Percentiles rank a stretch among this genome's conserved stretches.
These are phyloP conservation scores for Mucor sp. DNA, from an alignment of 371 early-diverging fungal species.

Conservation along the genomic window DNA sequence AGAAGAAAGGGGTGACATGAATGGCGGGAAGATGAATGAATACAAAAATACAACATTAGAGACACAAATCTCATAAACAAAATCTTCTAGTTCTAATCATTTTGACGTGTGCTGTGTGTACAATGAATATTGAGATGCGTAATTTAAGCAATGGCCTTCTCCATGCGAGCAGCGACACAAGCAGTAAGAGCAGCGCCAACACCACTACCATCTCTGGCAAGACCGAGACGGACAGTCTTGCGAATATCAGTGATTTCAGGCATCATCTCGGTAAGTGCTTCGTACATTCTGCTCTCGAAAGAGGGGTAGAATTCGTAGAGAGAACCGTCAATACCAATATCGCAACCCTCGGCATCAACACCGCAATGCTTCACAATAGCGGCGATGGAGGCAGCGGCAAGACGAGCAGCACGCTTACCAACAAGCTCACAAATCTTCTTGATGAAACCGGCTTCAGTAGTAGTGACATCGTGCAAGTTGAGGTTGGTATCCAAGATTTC, in stretches of 20 bases:
- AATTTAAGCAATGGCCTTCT: not conserved
- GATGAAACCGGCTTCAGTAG: slow-evolving; percentile 80
- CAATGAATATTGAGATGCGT: not conserved
- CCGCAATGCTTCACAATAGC: slow-evolving; percentile 76
- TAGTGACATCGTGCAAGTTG: slow-evolving; percentile 63
- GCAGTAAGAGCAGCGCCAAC: slow-evolving; percentile 56
- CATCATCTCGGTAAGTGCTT: slow-evolving; percentile 61
- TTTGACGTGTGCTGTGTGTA: not conserved
- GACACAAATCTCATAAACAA: not conserved
- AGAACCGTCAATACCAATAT: slow-evolving; percentile 94
- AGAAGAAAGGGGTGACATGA: not conserved
- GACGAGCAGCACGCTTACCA: slow-evolving; percentile 86
- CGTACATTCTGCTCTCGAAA: slow-evolving; percentile 80
- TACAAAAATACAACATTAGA: slow-evolving; percentile 4
- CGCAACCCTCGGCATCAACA: slow-evolving; percentile 55
- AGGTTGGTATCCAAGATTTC: slow-evolving; percentile 81
- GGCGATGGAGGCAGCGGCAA: slow-evolving; percentile 83
- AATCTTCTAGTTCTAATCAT: not conserved
- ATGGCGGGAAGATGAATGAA: not conserved
- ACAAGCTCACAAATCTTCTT: slow-evolving; percentile 84
- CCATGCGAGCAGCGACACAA: slow-evolving; percentile 50
- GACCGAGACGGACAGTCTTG: slow-evolving; percentile 62
- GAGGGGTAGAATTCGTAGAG: slow-evolving; percentile 93
- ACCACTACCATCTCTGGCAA: slow-evolving; percentile 60
- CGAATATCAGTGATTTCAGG: slow-evolving; percentile 39